Conservation (phyloP, 2,329 filamentous ascomycete species). For the Fusarium piperis region DNA sequence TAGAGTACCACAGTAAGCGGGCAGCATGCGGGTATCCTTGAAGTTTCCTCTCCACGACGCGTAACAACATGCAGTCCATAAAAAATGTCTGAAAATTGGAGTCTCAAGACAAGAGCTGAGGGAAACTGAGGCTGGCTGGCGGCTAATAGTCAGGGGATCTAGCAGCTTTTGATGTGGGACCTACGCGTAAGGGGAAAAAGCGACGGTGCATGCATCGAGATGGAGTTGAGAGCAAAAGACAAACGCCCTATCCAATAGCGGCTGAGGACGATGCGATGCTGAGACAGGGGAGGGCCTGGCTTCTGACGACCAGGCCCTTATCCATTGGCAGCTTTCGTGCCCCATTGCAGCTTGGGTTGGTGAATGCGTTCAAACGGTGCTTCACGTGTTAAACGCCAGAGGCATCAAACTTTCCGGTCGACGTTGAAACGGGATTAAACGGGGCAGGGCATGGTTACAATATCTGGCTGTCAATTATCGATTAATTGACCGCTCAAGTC, state of each 20-base stretch:
- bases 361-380: not conserved
- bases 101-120: slow-evolving; percentile 12
- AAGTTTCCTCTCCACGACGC: slow-evolving; percentile 1
- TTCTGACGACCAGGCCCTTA: not conserved
- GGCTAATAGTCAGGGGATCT: slow-evolving; percentile 25
- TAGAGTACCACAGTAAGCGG: not conserved
- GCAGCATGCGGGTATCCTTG: not conserved
- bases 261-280: slow-evolving; percentile 6
- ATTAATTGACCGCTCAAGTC: not conserved
- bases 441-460: not conserved
- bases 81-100: slow-evolving; percentile 14
- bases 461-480: not conserved
- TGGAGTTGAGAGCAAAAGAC: slow-evolving; percentile 10
- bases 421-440: not conserved
- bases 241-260: slow-evolving; percentile 9
- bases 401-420: slow-evolving; percentile 12
- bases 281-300: slow-evolving; percentile 1
- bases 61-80: not conserved
- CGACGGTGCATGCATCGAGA: slow-evolving; percentile 4
- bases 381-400: slow-evolving; percentile 10
- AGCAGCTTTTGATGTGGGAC: slow-evolving; percentile 7
- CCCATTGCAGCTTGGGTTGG: not conserved
- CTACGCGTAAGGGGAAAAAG: slow-evolving; percentile 15
- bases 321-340: not conserved
- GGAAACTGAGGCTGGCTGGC: slow-evolving; percentile 18